Percentiles rank a stretch among this genome's conserved stretches.
These are phyloP conservation scores for Dispira parvispora DNA, from an alignment of 192 early-diverging fungal genomes.

Conservation along the genomic window DNA sequence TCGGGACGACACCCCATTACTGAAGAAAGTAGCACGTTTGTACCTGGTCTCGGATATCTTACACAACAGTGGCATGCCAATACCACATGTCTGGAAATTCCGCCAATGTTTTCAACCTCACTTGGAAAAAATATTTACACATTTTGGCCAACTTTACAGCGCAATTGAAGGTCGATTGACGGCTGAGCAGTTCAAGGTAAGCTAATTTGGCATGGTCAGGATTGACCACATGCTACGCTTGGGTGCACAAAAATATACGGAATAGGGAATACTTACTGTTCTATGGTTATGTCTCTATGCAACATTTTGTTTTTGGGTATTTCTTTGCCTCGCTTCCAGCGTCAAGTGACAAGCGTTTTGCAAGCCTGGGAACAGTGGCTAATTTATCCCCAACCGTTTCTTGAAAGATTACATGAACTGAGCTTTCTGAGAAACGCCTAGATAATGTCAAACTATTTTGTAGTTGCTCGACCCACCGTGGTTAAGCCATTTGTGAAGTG, in stretches of 20 bases:
- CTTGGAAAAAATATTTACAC: slow-evolving; percentile 45
- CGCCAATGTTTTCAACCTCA: slow-evolving; percentile 45
- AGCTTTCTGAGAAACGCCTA: too few relatives aligned
- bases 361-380: slow-evolving; percentile 82
- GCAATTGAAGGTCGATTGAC: slow-evolving; percentile 55
- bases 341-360: slow-evolving; percentile 43
- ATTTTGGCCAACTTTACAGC: slow-evolving; percentile 46
- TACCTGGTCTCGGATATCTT: slow-evolving; percentile 79
- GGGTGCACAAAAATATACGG: not conserved
- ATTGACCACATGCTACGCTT: not conserved
- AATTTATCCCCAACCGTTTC: slow-evolving; percentile 44
- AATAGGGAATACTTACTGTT: not conserved
- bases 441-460: too few relatives aligned
- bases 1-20: slow-evolving; percentile 33
- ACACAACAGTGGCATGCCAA: slow-evolving; percentile 62
- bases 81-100: slow-evolving; percentile 81
- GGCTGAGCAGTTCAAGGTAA: slow-evolving; percentile 59
- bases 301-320: not conserved
- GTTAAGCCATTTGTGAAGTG: too few relatives aligned
- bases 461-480: too few relatives aligned
- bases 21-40: slow-evolving; percentile 53
- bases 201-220: slow-evolving; percentile 1
- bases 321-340: slow-evolving; percentile 19
- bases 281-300: not conserved
- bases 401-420: not conserved